Evolutionary conservation across 2,329 filamentous ascomycete genomes (phyloP).

Genomic region (Exophiala alcalophila): DNA sequence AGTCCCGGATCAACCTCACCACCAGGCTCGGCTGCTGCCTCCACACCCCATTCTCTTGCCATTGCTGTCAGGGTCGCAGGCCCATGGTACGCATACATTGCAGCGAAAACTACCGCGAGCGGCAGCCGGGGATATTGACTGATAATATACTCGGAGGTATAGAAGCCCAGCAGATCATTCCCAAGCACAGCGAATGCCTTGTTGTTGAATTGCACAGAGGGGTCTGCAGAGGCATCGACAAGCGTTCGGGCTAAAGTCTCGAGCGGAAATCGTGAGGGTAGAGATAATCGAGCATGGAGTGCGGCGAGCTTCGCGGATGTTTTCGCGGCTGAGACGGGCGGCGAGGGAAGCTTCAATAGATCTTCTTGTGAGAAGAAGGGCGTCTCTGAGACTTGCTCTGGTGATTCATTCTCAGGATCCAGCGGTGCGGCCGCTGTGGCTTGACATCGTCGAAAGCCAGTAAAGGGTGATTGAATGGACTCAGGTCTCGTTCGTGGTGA

Average conservation of each 20-base stretch:
- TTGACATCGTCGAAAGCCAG: slow-evolving; percentile 40
- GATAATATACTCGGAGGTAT: slow-evolving; percentile 82
- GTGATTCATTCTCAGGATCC: slow-evolving; percentile 31
- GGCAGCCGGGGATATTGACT: slow-evolving; percentile 89
- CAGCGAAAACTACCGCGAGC: slow-evolving; percentile 79
- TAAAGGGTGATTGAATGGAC: slow-evolving; percentile 37
- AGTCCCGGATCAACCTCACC: slow-evolving; percentile 88
- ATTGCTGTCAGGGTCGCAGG: slow-evolving; percentile 69
- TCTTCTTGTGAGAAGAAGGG: slow-evolving; percentile 35
- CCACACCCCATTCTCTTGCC: slow-evolving; percentile 85
- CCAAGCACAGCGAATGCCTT: slow-evolving; percentile 76
- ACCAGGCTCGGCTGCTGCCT: slow-evolving; percentile 79
- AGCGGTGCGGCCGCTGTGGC: slow-evolving; percentile 39
- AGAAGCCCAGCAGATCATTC: slow-evolving; percentile 78
- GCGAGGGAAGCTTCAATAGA: slow-evolving; percentile 62
- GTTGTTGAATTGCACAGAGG: slow-evolving; percentile 82
- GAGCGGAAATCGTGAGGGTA: slow-evolving; percentile 77
- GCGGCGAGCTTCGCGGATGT: slow-evolving; percentile 86
- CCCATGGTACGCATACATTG: slow-evolving; percentile 80
- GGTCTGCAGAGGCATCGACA: slow-evolving; percentile 80
- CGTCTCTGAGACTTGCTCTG: slow-evolving; percentile 33
- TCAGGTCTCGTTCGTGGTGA: slow-evolving; percentile 46
- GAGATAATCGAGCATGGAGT: slow-evolving; percentile 80
- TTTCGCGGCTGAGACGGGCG: slow-evolving; percentile 63
- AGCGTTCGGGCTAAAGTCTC: slow-evolving; percentile 83